These are phyloP conservation scores for Exserohilum turcica DNA, from an alignment of 2,329 filamentous ascomycete genomes.

Conservation along the genomic window DNA sequence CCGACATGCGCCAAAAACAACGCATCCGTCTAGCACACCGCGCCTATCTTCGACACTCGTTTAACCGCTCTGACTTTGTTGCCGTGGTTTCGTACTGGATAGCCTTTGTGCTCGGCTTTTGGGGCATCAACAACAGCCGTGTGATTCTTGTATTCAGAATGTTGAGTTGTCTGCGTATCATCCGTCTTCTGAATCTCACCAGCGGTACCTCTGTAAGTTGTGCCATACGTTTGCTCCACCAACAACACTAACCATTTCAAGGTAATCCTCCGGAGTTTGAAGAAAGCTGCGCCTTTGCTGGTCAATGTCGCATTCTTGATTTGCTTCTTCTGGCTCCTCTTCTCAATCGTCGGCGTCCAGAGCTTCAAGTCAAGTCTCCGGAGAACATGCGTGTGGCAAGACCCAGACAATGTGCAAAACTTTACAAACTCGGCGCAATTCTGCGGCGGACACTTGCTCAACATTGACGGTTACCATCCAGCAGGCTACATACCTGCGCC, in stretches of 20 bases:
- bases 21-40: conserved; percentile 84
- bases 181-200: conserved; percentile 88
- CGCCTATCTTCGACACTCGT: conserved; percentile 91
- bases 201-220: conserved; percentile 82
- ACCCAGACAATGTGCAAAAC: conserved; percentile 55
- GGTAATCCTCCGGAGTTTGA: conserved; percentile 93
- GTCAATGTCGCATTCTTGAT: conserved; percentile 94
- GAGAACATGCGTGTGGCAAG: conserved; percentile 58
- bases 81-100: conserved; percentile 97
- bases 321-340: conserved; percentile 95
- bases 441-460: conserved; percentile 81
- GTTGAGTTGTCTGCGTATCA: conserved; percentile 91
- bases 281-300: conserved; percentile 89
- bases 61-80: conserved; percentile 93
- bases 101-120: conserved; percentile 74
- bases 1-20: conserved; percentile 76
- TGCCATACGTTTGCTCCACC: not conserved
- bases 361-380: conserved; percentile 71
- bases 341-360: conserved; percentile 95
- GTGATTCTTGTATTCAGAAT: conserved; percentile 93
- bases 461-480: conserved; percentile 49
- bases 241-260: conserved; percentile 41
- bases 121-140: conserved; percentile 68
- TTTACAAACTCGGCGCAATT: conserved; percentile 69
- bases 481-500: conserved; percentile 69